Evolutionary conservation across 495 filamentous ascomycete species (phyloP).

Genomic region (Aspergillus saccharolyticus): DNA sequence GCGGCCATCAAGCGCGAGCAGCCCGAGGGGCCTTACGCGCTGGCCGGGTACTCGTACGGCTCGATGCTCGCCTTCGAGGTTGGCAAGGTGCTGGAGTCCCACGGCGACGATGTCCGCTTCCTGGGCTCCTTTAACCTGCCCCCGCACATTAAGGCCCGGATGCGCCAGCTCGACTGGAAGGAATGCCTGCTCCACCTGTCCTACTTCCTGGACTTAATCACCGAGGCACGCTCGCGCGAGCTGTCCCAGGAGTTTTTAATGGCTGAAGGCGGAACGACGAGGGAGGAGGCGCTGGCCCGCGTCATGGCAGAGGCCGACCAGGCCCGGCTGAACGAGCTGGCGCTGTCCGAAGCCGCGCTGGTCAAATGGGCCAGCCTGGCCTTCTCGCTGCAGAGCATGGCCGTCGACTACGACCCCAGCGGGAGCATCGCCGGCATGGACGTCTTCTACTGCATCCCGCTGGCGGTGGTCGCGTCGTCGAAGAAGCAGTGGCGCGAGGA

Average conservation of each 20-base stretch:
- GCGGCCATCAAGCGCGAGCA: slow-evolving; percentile 38
- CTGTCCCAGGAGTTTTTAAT: slow-evolving; percentile 16
- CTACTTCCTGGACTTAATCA: slow-evolving; percentile 44
- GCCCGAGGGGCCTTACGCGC: slow-evolving; percentile 48
- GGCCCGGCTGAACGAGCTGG: slow-evolving; percentile 34
- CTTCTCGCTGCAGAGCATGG: slow-evolving; percentile 35
- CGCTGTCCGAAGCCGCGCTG: slow-evolving; percentile 23
- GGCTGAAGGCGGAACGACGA: slow-evolving; percentile 6
- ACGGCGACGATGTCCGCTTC: slow-evolving; percentile 24
- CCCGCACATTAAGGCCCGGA: slow-evolving; percentile 48
- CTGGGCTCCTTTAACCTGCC: slow-evolving; percentile 33
- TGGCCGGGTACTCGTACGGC: slow-evolving; percentile 52
- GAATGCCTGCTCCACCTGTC: slow-evolving; percentile 39
- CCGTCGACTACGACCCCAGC: slow-evolving; percentile 43
- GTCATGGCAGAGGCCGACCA: slow-evolving; percentile 24
- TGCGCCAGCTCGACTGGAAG: slow-evolving; percentile 45
- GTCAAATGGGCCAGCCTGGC: slow-evolving; percentile 39
- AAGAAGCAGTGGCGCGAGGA: slow-evolving; percentile 38
- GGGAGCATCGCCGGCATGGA: slow-evolving; percentile 40
- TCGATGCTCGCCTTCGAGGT: slow-evolving; percentile 50
- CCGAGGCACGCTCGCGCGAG: slow-evolving; percentile 25
- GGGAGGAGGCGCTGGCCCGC: slow-evolving; percentile 20
- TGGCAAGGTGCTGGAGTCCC: slow-evolving; percentile 38
- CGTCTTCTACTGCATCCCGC: slow-evolving; percentile 43
- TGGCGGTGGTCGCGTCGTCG: slow-evolving; percentile 31